These are phyloP conservation scores for Termitomyces sp. DNA, from an alignment of 768 basidiomycete species.

Conservation along the genomic window DNA sequence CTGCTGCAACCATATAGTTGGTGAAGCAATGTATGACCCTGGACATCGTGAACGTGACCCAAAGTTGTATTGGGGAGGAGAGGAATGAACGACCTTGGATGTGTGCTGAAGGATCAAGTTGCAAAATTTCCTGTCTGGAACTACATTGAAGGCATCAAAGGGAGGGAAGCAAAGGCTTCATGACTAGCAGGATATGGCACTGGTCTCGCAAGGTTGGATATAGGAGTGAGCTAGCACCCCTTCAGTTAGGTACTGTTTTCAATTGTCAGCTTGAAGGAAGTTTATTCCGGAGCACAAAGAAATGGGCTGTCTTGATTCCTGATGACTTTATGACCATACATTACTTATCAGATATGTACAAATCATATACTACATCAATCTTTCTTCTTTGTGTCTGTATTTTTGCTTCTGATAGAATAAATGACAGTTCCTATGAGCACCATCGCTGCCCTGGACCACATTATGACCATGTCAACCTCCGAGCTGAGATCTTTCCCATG, in stretches of 20 bases:
- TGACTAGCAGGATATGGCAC: too few species aligned
- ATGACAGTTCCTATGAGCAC: conserved; percentile 70
- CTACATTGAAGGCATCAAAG: too few species aligned
- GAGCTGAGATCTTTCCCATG: conserved; percentile 17
- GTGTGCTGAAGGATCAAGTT: background rate
- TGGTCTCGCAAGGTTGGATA: too few species aligned
- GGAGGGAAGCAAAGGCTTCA: too few species aligned
- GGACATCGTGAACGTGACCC: conserved; percentile 1
- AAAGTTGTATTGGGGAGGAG: conserved; percentile 1
- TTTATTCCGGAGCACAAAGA: too few species aligned
- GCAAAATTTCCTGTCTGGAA: background rate
- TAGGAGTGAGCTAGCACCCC: too few species aligned
- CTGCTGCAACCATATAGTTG: conserved; percentile 6
- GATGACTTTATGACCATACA: too few species aligned
- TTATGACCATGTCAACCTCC: conserved; percentile 37
- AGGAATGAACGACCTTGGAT: background rate
- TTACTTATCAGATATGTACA: too few species aligned
- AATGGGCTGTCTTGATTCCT: too few species aligned
- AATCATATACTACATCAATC: background rate
- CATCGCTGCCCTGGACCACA: conserved; percentile 68
- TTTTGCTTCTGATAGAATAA: conserved; percentile 49
- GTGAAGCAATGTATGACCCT: conserved; percentile 4
- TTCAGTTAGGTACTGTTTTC: too few species aligned
- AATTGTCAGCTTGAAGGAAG: too few species aligned
- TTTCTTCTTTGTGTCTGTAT: conserved; percentile 17